Conservation (phyloP, 2,329 filamentous ascomycete genomes). For the Sclerotinia spermophila region DNA sequence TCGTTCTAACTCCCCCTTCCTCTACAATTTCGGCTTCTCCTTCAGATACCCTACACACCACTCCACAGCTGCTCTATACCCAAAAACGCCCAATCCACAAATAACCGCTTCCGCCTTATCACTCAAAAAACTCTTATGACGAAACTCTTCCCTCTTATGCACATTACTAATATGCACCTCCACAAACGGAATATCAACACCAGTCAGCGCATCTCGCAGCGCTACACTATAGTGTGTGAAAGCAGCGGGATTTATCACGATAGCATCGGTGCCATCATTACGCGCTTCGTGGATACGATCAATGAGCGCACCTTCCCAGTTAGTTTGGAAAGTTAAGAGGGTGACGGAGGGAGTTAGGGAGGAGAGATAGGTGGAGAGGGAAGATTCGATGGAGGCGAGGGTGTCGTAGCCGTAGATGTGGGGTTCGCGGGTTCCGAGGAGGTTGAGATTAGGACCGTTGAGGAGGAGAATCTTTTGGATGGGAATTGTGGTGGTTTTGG, state of each 20-base stretch:
- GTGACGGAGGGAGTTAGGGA: conserved; percentile 32
- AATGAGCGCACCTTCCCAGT: conserved; percentile 60
- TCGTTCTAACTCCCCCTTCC: neutral
- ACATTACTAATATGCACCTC: conserved; percentile 77
- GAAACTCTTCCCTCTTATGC: conserved; percentile 65
- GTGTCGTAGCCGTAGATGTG: conserved; percentile 69
- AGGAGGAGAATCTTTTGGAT: conserved; percentile 59
- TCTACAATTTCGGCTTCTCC: conserved; percentile 35
- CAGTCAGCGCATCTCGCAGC: conserved; percentile 68
- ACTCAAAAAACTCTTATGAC: conserved; percentile 67
- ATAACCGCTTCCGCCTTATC: conserved; percentile 75
- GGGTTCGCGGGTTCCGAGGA: conserved; percentile 72
- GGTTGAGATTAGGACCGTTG: conserved; percentile 81
- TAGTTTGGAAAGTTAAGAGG: conserved; percentile 66
- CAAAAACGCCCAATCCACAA: conserved; percentile 62
- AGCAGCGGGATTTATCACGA: conserved; percentile 73
- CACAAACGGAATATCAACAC: conserved; percentile 68
- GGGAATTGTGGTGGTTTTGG: conserved; percentile 32
- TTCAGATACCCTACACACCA: conserved; percentile 47
- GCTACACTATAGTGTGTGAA: conserved; percentile 75
- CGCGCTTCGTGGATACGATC: conserved; percentile 58
- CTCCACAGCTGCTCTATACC: conserved; percentile 60
- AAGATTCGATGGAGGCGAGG: conserved; percentile 53
- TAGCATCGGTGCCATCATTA: conserved; percentile 53
- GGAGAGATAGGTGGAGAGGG: conserved; percentile 24